Base-by-base conservation (phyloP, 306 rosid genomes). In the Astragalus glycyphyllos region DNA sequence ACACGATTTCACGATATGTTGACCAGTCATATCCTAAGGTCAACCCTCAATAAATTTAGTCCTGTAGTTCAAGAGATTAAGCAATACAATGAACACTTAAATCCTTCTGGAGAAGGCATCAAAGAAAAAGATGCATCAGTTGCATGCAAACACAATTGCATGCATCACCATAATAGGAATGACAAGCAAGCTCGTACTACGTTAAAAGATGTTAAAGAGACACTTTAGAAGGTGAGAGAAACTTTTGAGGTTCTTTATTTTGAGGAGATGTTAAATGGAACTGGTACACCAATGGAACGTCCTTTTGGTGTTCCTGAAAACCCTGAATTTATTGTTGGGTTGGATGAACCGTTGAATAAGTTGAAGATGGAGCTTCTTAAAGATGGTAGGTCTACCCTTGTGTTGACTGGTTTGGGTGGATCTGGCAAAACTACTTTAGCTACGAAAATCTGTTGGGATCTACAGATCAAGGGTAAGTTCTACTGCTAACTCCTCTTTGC, bases 381-480 rank as follows among this genome's bases (percentile, higher is more conserved):
- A 48, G 71, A 72, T 2, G 84, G 60, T 2, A 17, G 11, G 4
- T 71, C 79, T 1, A 48, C 74, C 15, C 14, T 79, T 0, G 77
- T 67, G 14, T 56, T 85, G 69, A 88, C 84, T 31, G 93, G 82
- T 47, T 62, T 79, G 5, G 84, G 78, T 0, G 93, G 93, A 16
- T 81, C 68, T 1, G 90, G 90, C 64, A 88, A 88, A 64, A 79
- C 88, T 37, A 81, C 93, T 7, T 49, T 88, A 63, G 90, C 82
- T 5, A 59, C 20, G 5, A 68, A 58, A 75, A 69, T 88, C 9
- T 88, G 86, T 63, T 73, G 73, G 42, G 85, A 85, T 55, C 31
- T 68, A 9, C 54, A 85, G 10, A 71, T 82, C 9, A 65, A 37
- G 60, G 88, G 88, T 85, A 77, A 4, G 55, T 34, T 20, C n/a